Evolutionary conservation across 257 asterid species (phyloP).

Genomic region (Cinchona pubescens): DNA sequence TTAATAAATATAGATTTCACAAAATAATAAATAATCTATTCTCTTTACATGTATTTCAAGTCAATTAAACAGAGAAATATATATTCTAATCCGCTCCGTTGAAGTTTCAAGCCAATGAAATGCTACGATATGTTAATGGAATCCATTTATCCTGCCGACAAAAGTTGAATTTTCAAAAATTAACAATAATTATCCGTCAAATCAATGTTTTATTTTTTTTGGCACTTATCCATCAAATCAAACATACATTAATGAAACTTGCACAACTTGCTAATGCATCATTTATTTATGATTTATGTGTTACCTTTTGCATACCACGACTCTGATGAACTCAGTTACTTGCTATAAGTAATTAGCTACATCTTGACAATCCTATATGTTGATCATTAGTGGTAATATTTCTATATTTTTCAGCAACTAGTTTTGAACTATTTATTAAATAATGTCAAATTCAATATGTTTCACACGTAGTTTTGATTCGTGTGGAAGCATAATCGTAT

Average conservation of each 20-base stretch:
- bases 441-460: not conserved
- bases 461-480: not conserved
- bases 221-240: conserved; percentile 9
- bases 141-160: not conserved
- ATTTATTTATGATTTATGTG: not conserved
- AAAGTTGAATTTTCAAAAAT: not conserved
- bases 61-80: not conserved
- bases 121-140: not conserved
- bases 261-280: not conserved
- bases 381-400: too few species aligned
- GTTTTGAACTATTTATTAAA: not conserved
- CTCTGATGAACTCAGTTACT: not conserved
- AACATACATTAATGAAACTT: not conserved
- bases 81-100: not conserved
- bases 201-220: too few species aligned
- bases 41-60: not conserved
- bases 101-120: not conserved
- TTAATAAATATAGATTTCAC: too few species aligned
- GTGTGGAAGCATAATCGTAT: too few species aligned
- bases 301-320: too few species aligned
- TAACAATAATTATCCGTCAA: conserved; percentile 9
- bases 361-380: not conserved
- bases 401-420: not conserved
- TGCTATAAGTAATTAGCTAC: not conserved
- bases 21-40: too few species aligned